A percentile compares a stretch with the other conserved stretches of the same genome.
Conservation (phyloP, 345 rosid genomes). For the Geranium rotundifolium region DNA sequence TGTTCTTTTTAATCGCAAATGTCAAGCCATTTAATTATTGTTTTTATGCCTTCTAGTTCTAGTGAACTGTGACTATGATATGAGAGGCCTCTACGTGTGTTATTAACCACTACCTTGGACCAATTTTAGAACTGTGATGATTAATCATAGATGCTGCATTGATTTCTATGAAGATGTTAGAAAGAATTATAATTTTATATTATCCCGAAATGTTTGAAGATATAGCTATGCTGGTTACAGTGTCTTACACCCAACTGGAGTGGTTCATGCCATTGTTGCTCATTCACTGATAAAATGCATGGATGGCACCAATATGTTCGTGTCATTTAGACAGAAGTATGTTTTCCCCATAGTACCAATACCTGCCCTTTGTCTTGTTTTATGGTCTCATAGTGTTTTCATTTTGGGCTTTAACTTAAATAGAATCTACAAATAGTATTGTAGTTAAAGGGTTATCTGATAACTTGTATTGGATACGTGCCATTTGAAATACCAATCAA, state of each 20-base stretch:
- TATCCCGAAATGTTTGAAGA: background rate
- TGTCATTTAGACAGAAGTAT: background rate
- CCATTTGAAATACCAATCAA: background rate
- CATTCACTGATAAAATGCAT: background rate
- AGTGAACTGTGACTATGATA: background rate
- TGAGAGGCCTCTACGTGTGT: background rate
- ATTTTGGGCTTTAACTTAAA: background rate
- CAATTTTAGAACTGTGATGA: background rate
- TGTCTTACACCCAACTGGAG: background rate
- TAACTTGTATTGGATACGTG: background rate
- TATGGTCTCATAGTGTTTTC: background rate
- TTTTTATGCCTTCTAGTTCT: background rate
- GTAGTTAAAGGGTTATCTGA: background rate
- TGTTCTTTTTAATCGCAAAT: background rate
- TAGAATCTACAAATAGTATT: background rate
- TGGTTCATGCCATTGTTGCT: background rate
- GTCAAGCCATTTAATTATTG: no score
- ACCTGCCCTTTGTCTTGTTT: background rate
- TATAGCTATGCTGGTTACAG: background rate
- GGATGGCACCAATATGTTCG: background rate
- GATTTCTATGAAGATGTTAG: background rate
- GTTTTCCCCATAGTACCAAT: background rate
- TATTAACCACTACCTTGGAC: background rate
- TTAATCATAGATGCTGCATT: background rate
- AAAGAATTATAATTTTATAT: background rate